phyloP scores from a whole-genome alignment of 2,329 filamentous ascomycete genomes.

The Clonostachys byssicola region DNA sequence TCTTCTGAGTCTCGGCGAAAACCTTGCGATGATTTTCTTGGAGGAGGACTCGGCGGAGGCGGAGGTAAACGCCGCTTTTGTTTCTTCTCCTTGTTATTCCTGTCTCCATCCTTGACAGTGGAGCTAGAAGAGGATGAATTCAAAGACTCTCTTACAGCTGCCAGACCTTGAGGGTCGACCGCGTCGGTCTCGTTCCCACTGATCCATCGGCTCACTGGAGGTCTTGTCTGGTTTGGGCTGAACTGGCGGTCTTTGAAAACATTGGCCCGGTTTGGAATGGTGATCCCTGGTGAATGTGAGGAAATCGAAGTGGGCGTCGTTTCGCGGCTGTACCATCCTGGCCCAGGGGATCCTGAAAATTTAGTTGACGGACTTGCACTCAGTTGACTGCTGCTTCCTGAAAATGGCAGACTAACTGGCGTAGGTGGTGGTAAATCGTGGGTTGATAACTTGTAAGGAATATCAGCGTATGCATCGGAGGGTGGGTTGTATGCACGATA shows the following conservation, averaged over 20 bases:
- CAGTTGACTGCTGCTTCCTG: conserved; percentile 48
- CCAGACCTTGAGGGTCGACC: conserved; percentile 52
- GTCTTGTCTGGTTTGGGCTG: conserved; percentile 52
- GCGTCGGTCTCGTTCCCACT: conserved; percentile 48
- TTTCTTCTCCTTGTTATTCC: conserved; percentile 35
- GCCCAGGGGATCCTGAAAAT: conserved; percentile 68
- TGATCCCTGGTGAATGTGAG: conserved; percentile 65
- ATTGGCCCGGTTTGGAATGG: conserved; percentile 41
- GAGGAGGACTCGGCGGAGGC: conserved; percentile 55
- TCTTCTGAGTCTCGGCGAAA: conserved; percentile 30
- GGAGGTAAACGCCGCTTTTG: conserved; percentile 35
- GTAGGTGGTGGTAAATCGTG: conserved; percentile 65
- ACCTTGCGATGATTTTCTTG: conserved; percentile 58
- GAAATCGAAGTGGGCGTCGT: conserved; percentile 77
- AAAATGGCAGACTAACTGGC: conserved; percentile 49
- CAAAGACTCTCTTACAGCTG: conserved; percentile 64
- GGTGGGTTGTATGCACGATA: conserved; percentile 28
- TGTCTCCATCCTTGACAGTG: conserved; percentile 53
- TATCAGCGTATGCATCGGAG: conserved; percentile 31
- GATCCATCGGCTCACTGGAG: conserved; percentile 55
- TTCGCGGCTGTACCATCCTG: conserved; percentile 68
- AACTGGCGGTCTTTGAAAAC: conserved; percentile 45
- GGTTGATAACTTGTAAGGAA: conserved; percentile 54
- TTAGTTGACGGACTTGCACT: conserved; percentile 69
- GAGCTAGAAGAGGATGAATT: conserved; percentile 72